Percentiles rank a stretch among this genome's conserved stretches.
Evolutionary conservation across 768 basidiomycete genomes (phyloP).

Genomic region (Leccinum ochraceum): DNA sequence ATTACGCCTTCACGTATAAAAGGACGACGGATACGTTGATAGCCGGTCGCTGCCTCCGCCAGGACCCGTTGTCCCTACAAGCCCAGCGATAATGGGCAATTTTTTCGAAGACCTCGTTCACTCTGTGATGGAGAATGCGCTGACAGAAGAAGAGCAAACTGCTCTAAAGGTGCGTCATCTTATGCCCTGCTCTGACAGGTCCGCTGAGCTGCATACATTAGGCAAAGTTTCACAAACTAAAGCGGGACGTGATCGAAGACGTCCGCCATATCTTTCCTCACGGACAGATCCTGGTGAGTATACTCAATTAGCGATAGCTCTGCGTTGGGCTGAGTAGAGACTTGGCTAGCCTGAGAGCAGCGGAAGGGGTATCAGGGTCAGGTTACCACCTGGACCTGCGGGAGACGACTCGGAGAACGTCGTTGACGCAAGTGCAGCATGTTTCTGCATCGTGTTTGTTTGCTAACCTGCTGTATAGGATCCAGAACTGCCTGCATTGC

Average conservation of each 20-base stretch:
- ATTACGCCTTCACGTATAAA: conserved; percentile 1
- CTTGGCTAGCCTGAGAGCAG: conserved; percentile 24
- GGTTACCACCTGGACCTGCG: conserved; percentile 18
- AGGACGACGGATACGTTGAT: neutral
- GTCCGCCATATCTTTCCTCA: conserved; percentile 30
- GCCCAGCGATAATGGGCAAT: conserved; percentile 28
- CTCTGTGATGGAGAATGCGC: conserved; percentile 18
- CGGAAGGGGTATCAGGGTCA: conserved; percentile 24
- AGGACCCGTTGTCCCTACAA: neutral
- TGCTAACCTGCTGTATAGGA: conserved; percentile 16
- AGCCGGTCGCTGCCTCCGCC: neutral
- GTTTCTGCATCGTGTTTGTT: neutral
- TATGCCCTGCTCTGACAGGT: neutral
- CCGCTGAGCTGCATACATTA: neutral
- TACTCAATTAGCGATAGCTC: neutral
- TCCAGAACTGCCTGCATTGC: conserved; percentile 14
- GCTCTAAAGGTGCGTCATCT: conserved; percentile 24
- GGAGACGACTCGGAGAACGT: conserved; percentile 1
- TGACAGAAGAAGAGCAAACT: conserved; percentile 26
- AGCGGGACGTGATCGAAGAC: conserved; percentile 30
- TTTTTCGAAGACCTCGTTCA: conserved; percentile 33
- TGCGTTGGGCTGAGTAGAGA: neutral
- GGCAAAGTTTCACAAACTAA: conserved; percentile 34
- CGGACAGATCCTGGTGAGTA: conserved; percentile 30
- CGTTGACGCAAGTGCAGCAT: conserved; percentile 11